These are phyloP conservation scores for Plasmodium berghei DNA, from an alignment of 169 alveolate species.

Conservation along the genomic window DNA sequence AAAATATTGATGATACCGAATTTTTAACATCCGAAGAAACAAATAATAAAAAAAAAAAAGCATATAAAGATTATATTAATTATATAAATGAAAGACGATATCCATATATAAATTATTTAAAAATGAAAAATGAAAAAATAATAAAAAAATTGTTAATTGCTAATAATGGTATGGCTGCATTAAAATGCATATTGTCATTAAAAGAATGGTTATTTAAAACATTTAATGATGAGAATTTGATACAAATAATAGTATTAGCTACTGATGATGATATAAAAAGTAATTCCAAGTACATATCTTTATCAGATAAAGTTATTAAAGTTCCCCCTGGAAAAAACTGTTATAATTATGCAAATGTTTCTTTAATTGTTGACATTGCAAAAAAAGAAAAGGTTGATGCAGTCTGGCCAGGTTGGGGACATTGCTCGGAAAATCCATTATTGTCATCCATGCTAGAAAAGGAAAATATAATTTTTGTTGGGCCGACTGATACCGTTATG, in stretches of 20 bases:
- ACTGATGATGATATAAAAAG: conserved; percentile 81
- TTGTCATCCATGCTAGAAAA: conserved; percentile 87
- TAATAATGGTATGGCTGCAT: conserved; percentile 83
- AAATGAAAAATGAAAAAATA: conserved; percentile 44
- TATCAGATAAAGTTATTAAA: conserved; percentile 80
- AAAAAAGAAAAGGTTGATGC: conserved; percentile 90
- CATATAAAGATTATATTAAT: conserved; percentile 26
- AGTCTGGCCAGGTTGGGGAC: conserved; percentile 98
- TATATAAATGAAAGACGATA: conserved; percentile 63
- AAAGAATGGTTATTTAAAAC: conserved; percentile 82
- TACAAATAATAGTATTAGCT: conserved; percentile 81
- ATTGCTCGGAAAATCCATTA: conserved; percentile 93
- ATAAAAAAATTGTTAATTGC: conserved; percentile 80
- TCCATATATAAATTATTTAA: conserved; percentile 62
- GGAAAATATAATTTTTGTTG: conserved; percentile 90
- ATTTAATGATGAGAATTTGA: conserved; percentile 80
- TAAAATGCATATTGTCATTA: conserved; percentile 80
- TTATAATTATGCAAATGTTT: conserved; percentile 80
- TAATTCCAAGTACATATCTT: conserved; percentile 78
- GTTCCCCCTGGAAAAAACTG: conserved; percentile 79
- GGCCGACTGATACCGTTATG: conserved; percentile 92
- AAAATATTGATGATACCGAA: neutral
- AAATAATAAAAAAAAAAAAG: conserved; percentile 37
- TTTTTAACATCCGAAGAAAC: conserved; percentile 67
- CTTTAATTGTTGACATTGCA: conserved; percentile 80